phyloP scores from a whole-genome alignment of 768 basidiomycete species.

The Kwoniella dendrophila region DNA sequence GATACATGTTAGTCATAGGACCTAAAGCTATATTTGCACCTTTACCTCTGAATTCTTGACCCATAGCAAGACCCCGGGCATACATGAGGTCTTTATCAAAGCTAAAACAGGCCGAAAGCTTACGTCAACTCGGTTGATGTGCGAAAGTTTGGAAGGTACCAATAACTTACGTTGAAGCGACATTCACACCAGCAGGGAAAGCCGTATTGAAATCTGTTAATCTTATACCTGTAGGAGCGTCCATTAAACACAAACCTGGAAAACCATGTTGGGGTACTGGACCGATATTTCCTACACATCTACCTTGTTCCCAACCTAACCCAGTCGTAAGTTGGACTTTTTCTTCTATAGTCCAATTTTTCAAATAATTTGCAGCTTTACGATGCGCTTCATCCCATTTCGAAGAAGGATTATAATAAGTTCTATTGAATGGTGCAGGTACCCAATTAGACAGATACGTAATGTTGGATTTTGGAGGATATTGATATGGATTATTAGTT shows the following conservation, averaged over 20 bases:
- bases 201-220: conserved; percentile 70
- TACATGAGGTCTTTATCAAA: conserved; percentile 80
- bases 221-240: conserved; percentile 76
- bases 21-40: conserved; percentile 74
- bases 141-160: neutral
- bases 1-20: conserved; percentile 86
- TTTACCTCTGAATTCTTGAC: conserved; percentile 76
- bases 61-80: conserved; percentile 74
- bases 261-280: conserved; percentile 33
- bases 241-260: conserved; percentile 54
- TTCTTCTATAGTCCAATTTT: conserved; percentile 62
- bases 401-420: conserved; percentile 9
- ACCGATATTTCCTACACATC: conserved; percentile 47
- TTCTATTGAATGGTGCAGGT: conserved; percentile 9
- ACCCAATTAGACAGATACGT: conserved; percentile 19
- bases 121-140: neutral
- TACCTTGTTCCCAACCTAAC: conserved; percentile 50
- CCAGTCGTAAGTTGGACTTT: conserved; percentile 66
- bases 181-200: conserved; percentile 82
- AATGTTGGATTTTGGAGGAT: neutral
- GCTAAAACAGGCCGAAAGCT: conserved; percentile 37
- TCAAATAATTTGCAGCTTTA: conserved; percentile 54
- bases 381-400: conserved; percentile 50
- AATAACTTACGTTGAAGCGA: conserved; percentile 71
- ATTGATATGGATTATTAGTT: neutral